Conservation (phyloP, 2,329 filamentous ascomycete genomes). For the Microdochium nivale region DNA sequence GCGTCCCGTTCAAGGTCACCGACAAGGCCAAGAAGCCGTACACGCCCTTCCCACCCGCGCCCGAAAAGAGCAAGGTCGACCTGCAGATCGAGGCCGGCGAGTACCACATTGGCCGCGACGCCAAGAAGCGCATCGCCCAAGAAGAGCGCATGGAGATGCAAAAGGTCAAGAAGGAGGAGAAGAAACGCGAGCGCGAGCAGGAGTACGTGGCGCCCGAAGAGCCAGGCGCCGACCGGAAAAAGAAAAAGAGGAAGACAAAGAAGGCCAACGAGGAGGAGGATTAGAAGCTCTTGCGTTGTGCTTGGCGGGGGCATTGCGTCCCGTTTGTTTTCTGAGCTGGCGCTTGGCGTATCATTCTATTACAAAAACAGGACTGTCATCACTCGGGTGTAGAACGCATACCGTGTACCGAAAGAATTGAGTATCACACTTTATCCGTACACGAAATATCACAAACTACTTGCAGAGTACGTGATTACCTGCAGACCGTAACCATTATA, state of each 20-base stretch:
- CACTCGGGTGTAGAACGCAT: neutral
- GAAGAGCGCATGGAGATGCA: conserved; percentile 79
- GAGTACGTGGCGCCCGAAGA: conserved; percentile 87
- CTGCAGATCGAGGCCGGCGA: conserved; percentile 96
- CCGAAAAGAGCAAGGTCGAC: conserved; percentile 99
- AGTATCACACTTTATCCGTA: too few species aligned
- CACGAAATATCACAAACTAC: too few species aligned
- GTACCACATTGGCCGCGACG: conserved; percentile 90
- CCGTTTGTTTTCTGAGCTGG: neutral
- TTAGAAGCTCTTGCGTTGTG: conserved; percentile 1
- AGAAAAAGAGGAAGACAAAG: conserved; percentile 56
- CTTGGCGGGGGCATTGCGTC: neutral
- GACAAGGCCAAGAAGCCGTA: conserved; percentile 94
- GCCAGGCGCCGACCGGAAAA: conserved; percentile 47
- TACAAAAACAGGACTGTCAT: neutral
- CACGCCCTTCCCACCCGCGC: conserved; percentile 92
- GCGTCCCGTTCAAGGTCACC: conserved; percentile 73
- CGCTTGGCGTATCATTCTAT: neutral
- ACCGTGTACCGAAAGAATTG: too few species aligned
- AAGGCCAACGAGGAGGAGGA: conserved; percentile 20
- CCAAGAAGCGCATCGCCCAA: conserved; percentile 74
- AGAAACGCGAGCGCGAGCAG: conserved; percentile 73
- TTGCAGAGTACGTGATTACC: too few species aligned
- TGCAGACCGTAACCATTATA: too few species aligned
- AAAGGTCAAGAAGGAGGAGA: conserved; percentile 79